phyloP scores from a whole-genome alignment of 768 basidiomycete genomes.

The Paxillus rubicundulus region DNA sequence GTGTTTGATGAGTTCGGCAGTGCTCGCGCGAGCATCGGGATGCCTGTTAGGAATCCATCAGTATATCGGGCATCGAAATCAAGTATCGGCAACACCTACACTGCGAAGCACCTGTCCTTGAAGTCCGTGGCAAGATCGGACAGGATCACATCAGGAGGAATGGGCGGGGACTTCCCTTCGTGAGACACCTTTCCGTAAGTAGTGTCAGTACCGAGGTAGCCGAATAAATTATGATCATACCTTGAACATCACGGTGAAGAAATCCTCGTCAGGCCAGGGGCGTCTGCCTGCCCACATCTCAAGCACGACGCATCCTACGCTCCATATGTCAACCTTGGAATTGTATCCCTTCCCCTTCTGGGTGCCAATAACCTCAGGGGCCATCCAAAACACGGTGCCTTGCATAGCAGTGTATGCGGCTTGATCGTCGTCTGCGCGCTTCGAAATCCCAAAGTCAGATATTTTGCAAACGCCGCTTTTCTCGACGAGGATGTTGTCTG shows the following conservation, averaged over 20 bases:
- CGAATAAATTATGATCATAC: conserved; percentile 38
- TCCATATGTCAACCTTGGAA: conserved; percentile 98
- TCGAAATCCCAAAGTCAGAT: conserved; percentile 98
- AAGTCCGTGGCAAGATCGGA: conserved; percentile 82
- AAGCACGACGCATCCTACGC: conserved; percentile 94
- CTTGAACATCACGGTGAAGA: conserved; percentile 92
- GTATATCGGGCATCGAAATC: background rate
- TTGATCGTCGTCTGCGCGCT: conserved; percentile 84
- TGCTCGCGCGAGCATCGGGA: conserved; percentile 78
- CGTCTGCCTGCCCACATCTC: conserved; percentile 99
- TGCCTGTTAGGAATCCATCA: conserved; percentile 45
- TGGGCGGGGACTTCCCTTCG: conserved; percentile 80
- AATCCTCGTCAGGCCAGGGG: conserved; percentile 91
- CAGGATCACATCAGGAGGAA: conserved; percentile 79
- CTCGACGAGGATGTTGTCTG: conserved; percentile 97
- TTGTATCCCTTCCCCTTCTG: conserved; percentile 85
- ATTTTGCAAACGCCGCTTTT: conserved; percentile 93
- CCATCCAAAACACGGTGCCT: conserved; percentile 99
- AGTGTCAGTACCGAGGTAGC: background rate
- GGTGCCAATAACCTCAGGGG: conserved; percentile 88
- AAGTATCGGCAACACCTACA: conserved; percentile 46
- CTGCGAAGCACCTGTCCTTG: conserved; percentile 83
- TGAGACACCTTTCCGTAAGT: conserved; percentile 64
- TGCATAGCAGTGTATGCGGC: conserved; percentile 90
- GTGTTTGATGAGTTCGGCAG: conserved; percentile 76